phyloP scores from a whole-genome alignment of 148 eudicot species.

The Camellia japonica region DNA sequence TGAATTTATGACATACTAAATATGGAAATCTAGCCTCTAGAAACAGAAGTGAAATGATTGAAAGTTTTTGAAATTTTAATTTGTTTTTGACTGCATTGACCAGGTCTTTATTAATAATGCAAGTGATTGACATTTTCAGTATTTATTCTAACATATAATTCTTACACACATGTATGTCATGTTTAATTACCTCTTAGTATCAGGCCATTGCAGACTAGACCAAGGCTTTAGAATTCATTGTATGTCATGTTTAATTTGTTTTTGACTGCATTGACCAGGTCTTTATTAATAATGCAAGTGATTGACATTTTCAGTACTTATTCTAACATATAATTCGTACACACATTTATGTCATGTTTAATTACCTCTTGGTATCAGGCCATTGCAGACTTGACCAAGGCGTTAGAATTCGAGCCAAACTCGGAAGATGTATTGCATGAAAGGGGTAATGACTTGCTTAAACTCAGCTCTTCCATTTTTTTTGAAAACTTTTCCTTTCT shows the following conservation, averaged over 20 bases:
- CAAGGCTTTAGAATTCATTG: conserved; percentile 66
- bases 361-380: conserved; percentile 49
- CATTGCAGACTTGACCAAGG: conserved; percentile 86
- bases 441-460: conserved; percentile 59
- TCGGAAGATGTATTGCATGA: conserved; percentile 88
- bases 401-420: conserved; percentile 84
- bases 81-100: background rate
- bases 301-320: background rate
- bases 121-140: background rate
- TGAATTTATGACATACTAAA: background rate
- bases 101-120: background rate
- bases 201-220: conserved; percentile 96
- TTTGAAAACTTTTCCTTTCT: conserved; percentile 2
- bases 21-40: background rate
- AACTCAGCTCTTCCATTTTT: conserved; percentile 9
- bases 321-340: background rate
- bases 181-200: conserved; percentile 6
- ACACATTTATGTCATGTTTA: background rate
- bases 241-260: no score
- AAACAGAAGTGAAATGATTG: background rate
- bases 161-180: background rate
- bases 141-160: background rate
- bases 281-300: background rate
- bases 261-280: background rate
- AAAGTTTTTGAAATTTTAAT: conserved; percentile 7